Evolutionary conservation across 306 rosid species (phyloP).

Genomic region (Malus domestica): ASM211411v1 NC_041805.1:28475001-28475500

Average conservation of each 20-base stretch:
- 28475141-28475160: conserved; percentile 13
- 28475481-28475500: conserved; percentile 50
- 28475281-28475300: conserved; percentile 28
- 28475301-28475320: conserved; percentile 30
- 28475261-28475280: conserved; percentile 9
- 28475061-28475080: conserved; percentile 8
- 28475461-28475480: conserved; percentile 17
- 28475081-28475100: conserved; percentile 10
- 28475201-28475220: conserved; percentile 55
- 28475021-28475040: conserved; percentile 5
- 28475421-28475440: conserved; percentile 9
- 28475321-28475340: conserved; percentile 1
- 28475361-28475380: conserved; percentile 1
- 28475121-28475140: conserved; percentile 14
- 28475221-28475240: conserved; percentile 74
- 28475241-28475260: conserved; percentile 14
- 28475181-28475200: conserved; percentile 58
- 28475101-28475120: conserved; percentile 19
- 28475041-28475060: conserved; percentile 1
- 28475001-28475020: neutral
- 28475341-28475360: neutral
- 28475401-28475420: conserved; percentile 7
- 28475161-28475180: conserved; percentile 18
- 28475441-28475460: conserved; percentile 10
- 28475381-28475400: conserved; percentile 48